Conservation (phyloP, 441 rosid genomes). For the Adansonia gregorii region DNA sequence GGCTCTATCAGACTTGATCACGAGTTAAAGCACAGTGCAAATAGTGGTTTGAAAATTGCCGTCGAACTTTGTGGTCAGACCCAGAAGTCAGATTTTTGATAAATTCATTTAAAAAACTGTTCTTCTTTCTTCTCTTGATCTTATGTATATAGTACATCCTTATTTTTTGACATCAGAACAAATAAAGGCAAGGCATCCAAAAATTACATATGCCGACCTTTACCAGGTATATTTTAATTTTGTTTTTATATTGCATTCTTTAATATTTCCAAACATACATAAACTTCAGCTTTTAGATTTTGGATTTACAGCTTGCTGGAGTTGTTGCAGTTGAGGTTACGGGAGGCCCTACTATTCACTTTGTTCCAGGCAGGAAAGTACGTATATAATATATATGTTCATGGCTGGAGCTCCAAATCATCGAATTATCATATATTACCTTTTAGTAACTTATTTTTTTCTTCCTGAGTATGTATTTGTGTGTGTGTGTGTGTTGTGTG, state of each 20-base stretch:
- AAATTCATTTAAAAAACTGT: background rate
- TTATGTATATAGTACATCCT: no score
- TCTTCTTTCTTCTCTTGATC: background rate
- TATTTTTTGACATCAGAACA: background rate
- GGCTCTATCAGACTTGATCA: background rate
- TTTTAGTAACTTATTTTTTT: background rate
- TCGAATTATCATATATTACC: background rate
- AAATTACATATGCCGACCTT: conserved; percentile 76
- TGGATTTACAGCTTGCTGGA: conserved; percentile 73
- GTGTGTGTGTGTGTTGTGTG: no score
- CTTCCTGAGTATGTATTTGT: background rate
- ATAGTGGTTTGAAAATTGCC: conserved; percentile 67
- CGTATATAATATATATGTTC: background rate
- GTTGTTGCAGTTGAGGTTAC: conserved; percentile 88
- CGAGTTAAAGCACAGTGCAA: conserved; percentile 31
- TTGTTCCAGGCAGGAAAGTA: conserved; percentile 77
- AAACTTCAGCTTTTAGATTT: background rate
- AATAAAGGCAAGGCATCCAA: conserved; percentile 34
- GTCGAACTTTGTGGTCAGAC: conserved; percentile 72
- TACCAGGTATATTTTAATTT: conserved; percentile 56
- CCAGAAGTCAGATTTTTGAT: background rate
- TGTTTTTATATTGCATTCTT: background rate
- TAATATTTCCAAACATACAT: background rate
- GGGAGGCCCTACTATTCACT: conserved; percentile 76
- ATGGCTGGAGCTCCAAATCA: no score